These are phyloP conservation scores for Fusarium sp. DNA, from an alignment of 2,329 filamentous ascomycete species.

Conservation along the genomic window DNA sequence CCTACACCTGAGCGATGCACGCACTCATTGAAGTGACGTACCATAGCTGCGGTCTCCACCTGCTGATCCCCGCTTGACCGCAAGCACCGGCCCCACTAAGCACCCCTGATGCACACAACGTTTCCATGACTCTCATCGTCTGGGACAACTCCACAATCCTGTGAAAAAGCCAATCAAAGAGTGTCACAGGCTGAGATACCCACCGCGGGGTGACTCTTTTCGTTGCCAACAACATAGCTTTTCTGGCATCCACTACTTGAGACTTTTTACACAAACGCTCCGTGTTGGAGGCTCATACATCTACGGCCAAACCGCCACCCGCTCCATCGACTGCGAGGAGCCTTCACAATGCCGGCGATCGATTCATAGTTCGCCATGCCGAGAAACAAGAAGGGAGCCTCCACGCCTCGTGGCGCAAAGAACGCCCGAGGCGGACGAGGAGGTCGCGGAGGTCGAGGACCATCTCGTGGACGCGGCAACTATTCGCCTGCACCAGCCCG, in stretches of 20 bases:
- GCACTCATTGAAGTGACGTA: not conserved
- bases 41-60: slow-evolving; percentile 1
- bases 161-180: slow-evolving; percentile 22
- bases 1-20: slow-evolving; percentile 12
- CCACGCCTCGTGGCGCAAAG: slow-evolving; percentile 32
- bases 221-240: slow-evolving; percentile 24
- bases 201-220: slow-evolving; percentile 35
- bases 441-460: slow-evolving; percentile 27
- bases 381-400: slow-evolving; percentile 41
- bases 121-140: slow-evolving; percentile 32
- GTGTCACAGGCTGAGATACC: not conserved
- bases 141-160: slow-evolving; percentile 2
- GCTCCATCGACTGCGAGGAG: not conserved
- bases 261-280: not conserved
- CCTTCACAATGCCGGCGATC: slow-evolving; percentile 24
- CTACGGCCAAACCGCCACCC: not conserved
- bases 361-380: slow-evolving; percentile 26
- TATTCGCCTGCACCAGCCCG: slow-evolving; percentile 7
- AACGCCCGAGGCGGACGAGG: slow-evolving; percentile 34
- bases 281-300: not conserved
- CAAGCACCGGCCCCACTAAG: slow-evolving; percentile 5
- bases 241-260: not conserved
- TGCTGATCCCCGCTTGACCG: not conserved
- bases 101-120: not conserved
- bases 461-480: slow-evolving; percentile 23